Base-by-base conservation (phyloP, 306 rosid genomes). In the Begonia peltatifolia region DNA sequence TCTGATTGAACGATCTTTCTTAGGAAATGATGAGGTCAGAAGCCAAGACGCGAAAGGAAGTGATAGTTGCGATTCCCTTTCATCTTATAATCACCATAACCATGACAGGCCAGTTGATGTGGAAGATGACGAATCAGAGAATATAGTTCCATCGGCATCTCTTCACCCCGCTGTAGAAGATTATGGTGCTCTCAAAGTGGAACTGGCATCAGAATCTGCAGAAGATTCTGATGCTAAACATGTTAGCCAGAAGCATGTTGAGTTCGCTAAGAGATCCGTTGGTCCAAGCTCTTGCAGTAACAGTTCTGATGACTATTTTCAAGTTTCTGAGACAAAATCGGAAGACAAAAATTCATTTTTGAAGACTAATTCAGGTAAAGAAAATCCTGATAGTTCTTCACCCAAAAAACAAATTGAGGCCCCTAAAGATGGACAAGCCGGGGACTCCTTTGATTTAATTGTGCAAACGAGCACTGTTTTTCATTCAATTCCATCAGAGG, bases 1-100 rank as follows among this genome's bases (percentile, higher is more conserved):
- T 61, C 16, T 52, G 11, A 63, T 59, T 30, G 9, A 30, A 66
- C 14, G 49, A 42, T 63, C 47, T 48, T 42, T 77, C 65, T 42
- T 68, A 89, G 97, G 76, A 59, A 59, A 64, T 50, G 82, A 73
- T 58, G 87, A 68, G 17, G 57, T 63, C 70, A 75, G 69, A 67
- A 67, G 71, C 47, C 71, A 35, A 67, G 78, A 76, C 59, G 86
- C 62, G 68, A 75, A 68, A 66, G 74, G 70, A 36, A 73, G 75
- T 63, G 93, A 71, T 69, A 74, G 83, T 20, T 67, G 87, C 50
- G 41, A 44, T 62, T 77, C 73, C 41, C 72, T 75, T 38, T 64
- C 56, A 8, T 3, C 59, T 66, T 52, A 30, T 57, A 74, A 72
- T 43, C 71, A 59, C 41, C 66, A 67, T 57, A 56, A 53, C 38